Evolutionary conservation across 1,284 basidiomycete species (phyloP), one percentile per base, ranked within the genome.

Genomic region (Sanghuangporus weigelae): DNA sequence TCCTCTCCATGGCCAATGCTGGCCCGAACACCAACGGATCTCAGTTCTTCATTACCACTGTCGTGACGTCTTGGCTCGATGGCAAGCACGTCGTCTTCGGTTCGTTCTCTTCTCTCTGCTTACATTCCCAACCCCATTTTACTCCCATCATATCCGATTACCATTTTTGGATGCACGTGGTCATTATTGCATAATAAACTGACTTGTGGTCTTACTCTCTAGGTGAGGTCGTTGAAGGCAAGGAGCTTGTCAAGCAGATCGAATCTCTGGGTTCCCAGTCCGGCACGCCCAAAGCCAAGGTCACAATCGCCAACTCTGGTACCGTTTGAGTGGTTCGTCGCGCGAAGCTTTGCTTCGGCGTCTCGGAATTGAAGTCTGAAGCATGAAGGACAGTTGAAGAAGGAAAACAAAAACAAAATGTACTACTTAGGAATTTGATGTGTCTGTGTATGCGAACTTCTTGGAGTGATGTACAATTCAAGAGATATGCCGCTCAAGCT

Each of bases 1-100:
- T 96, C 40, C 84, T 98, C 51, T 95, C 92, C 36, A 98, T 98
- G 95, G 96, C 96, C 8, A 90, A 92, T 68, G 86, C 87, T 2
- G 89, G 89, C 48, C 73, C 76, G 1, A 81, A 90, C 74, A 89
- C 88, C 12, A 91, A 91, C 67, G 89, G 89, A 31, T 90, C 87
- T 12, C 67, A 88, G 83, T 95, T 94, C 80, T 94, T 95, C 76
- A 89, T 96, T 75, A 96, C 94, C 42, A 96, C 94, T 8, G 85
- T 87, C 57, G 79, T 85, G 48, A 88, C 89, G 2, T 77, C 79
- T 46, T 94, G 93, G 90, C 82, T 95, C 14, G 89, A 95, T 67
- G 85, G 82, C 55, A 86, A 84, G 69, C 90, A 92, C 71, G 89
- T 94, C 69, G 90, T 93, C 10, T 94, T 94, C 69, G 93, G 92